phyloP scores from a whole-genome alignment of 2,329 filamentous ascomycete genomes.

The Verticillium zaregamsianum region DNA sequence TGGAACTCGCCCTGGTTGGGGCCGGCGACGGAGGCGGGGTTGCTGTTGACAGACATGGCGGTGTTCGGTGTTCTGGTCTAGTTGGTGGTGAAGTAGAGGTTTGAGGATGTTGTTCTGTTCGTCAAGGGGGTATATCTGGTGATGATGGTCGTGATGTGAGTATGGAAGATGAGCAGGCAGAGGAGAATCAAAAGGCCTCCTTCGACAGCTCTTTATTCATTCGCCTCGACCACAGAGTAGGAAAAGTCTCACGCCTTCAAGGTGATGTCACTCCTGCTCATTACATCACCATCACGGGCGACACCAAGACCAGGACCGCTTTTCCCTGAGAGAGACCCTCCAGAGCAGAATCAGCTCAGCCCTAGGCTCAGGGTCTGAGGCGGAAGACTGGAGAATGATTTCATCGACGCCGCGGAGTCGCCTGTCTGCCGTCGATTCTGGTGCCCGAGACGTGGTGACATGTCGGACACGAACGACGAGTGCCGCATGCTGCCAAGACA shows the following conservation, averaged over 20 bases:
- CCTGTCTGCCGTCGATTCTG: background rate
- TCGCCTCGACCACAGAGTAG: background rate
- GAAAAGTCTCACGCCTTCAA: background rate
- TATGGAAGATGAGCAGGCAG: background rate
- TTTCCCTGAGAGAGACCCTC: background rate
- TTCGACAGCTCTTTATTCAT: background rate
- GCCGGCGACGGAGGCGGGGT: conserved; percentile 45
- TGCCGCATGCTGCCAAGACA: background rate
- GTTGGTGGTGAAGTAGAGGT: background rate
- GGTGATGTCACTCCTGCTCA: background rate
- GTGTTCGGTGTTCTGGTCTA: conserved; percentile 4
- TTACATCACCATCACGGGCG: background rate
- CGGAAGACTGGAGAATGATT: background rate
- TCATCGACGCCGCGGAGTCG: background rate
- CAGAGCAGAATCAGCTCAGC: background rate
- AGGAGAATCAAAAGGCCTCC: background rate
- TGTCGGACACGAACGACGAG: background rate
- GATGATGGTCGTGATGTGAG: background rate
- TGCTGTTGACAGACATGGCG: conserved; percentile 36
- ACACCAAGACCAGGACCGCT: background rate
- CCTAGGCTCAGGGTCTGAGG: background rate
- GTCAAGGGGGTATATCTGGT: background rate
- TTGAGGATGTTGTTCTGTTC: background rate
- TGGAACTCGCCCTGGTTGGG: conserved; percentile 47
- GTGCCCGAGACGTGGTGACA: background rate